Conservation (phyloP, 768 basidiomycete species). For the Auriscalpium microsporum region DNA sequence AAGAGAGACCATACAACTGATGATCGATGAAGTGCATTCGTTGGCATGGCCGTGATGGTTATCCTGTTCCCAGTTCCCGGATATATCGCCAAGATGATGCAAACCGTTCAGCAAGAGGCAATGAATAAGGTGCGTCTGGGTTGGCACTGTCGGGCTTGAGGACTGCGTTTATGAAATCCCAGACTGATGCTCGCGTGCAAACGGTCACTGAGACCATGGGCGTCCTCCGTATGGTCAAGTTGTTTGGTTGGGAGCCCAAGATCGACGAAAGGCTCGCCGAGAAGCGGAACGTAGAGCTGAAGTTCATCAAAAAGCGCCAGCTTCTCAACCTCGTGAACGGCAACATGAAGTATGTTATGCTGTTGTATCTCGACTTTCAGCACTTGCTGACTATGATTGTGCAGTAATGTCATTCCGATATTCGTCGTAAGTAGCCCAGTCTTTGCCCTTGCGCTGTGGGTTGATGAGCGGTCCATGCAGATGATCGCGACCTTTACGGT, state of each 20-base stretch:
- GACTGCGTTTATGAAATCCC: too few species aligned
- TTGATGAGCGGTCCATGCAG: background rate
- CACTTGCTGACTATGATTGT: background rate
- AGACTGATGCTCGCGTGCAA: conserved; percentile 42
- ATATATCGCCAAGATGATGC: conserved; percentile 28
- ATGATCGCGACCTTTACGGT: conserved; percentile 8
- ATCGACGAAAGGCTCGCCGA: conserved; percentile 23
- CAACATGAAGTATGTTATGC: conserved; percentile 21
- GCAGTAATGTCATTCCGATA: conserved; percentile 30
- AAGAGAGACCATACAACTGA: background rate
- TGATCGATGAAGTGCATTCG: conserved; percentile 23
- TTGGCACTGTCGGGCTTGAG: too few species aligned
- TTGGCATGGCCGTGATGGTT: conserved; percentile 34
- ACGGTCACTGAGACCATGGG: conserved; percentile 34
- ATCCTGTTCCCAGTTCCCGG: conserved; percentile 36
- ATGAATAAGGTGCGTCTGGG: conserved; percentile 30
- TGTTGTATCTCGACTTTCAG: background rate
- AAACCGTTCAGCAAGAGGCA: conserved; percentile 27
- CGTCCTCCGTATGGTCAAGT: conserved; percentile 41
- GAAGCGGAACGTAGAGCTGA: conserved; percentile 33
- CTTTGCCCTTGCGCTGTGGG: background rate
- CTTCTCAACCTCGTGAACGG: conserved; percentile 28
- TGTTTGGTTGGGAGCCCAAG: conserved; percentile 57
- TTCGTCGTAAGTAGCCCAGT: conserved; percentile 13
- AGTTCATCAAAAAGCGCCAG: conserved; percentile 26